A percentile compares a stretch with the other conserved stretches of the same genome.
These are phyloP conservation scores for Stropharia rugosoannulata DNA, from an alignment of 768 basidiomycete species.

Conservation along the genomic window DNA sequence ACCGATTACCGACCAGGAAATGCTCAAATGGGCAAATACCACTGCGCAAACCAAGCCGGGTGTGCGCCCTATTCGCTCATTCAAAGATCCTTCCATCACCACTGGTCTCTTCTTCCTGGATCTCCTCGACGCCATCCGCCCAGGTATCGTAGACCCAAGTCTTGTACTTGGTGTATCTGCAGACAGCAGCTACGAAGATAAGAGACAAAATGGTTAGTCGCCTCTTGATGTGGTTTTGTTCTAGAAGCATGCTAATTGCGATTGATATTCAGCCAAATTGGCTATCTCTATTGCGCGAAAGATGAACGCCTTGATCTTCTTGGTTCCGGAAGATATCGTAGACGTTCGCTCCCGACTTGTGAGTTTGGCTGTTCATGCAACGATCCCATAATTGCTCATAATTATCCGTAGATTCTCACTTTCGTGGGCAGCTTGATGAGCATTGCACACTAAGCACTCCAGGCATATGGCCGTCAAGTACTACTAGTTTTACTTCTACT, in stretches of 20 bases:
- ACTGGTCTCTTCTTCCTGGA: slow-evolving; percentile 94
- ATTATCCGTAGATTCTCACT: slow-evolving; percentile 71
- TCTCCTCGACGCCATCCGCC: slow-evolving; percentile 84
- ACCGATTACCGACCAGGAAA: slow-evolving; percentile 88
- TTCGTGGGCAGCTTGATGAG: slow-evolving; percentile 95
- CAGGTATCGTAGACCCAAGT: slow-evolving; percentile 92
- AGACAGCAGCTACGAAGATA: slow-evolving; percentile 76
- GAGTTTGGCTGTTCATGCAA: slow-evolving; percentile 26
- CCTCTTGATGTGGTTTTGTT: not conserved
- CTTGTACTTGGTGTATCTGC: slow-evolving; percentile 67
- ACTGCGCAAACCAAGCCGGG: slow-evolving; percentile 73
- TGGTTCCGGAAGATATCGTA: slow-evolving; percentile 97
- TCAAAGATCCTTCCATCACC: slow-evolving; percentile 90
- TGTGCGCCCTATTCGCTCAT: slow-evolving; percentile 74
- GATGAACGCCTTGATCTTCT: slow-evolving; percentile 93
- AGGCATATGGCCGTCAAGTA: not conserved
- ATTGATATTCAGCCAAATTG: slow-evolving; percentile 69
- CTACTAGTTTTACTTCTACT: not conserved
- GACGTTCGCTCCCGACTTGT: slow-evolving; percentile 91
- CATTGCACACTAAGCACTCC: slow-evolving; percentile 40
- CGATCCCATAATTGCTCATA: not conserved
- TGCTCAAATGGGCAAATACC: slow-evolving; percentile 94
- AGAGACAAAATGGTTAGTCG: slow-evolving; percentile 85
- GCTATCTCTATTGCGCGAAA: slow-evolving; percentile 99
- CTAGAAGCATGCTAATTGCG: slow-evolving; percentile 1